Base-by-base conservation (phyloP, 805 yeast species). In the Nakazawaea siamensis region DNA sequence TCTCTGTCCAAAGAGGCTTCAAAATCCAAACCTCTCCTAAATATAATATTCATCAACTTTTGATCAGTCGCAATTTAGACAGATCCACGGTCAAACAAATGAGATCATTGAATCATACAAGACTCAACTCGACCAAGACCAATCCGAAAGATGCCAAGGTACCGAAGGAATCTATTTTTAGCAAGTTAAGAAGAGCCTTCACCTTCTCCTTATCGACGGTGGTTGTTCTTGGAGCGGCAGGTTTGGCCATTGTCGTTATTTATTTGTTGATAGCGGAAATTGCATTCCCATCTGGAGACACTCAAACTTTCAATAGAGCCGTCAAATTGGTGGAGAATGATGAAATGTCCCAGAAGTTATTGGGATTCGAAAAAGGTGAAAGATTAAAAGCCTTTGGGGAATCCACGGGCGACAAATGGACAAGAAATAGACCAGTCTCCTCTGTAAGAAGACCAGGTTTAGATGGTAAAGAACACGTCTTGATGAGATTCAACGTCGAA, bases 281-380 rank as follows among this genome's bases (percentile, higher is more conserved):
- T 21, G 75, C 85, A 44, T 70, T 88, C 31, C 96, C 97, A 8
- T 80, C 94, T 1, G 94, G 95, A 17, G 96, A 88, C 51, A 88
- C 95, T 0, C 82, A 80, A 44, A 75, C 94, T 2, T 88, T 88
- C 64, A 87, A 88, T 59, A 73, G 85, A 46, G 94, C 94, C 2
- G 87, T 87, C 21, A 70, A 73, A 10, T 59, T 83, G 47, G 72
- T 86, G 25, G 90, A 88, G 51, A 64, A 78, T 40, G 84, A 80
- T 54, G 67, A 68, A 32, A 55, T 54, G 25, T 78, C 81, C 3
- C 77, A 77, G 45, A 59, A 64, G 43, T 54, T 77, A 20, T 61
- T 88, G 25, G 70, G 71, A 19, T 68, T 79, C 42, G 48, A 62
- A 13, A 58, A 66, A 2, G 76, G 74, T 8, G 71, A 68, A 36